Evolutionary conservation across 2,329 filamentous ascomycete genomes (phyloP).

Genomic region (Cercospora zeina): DNA sequence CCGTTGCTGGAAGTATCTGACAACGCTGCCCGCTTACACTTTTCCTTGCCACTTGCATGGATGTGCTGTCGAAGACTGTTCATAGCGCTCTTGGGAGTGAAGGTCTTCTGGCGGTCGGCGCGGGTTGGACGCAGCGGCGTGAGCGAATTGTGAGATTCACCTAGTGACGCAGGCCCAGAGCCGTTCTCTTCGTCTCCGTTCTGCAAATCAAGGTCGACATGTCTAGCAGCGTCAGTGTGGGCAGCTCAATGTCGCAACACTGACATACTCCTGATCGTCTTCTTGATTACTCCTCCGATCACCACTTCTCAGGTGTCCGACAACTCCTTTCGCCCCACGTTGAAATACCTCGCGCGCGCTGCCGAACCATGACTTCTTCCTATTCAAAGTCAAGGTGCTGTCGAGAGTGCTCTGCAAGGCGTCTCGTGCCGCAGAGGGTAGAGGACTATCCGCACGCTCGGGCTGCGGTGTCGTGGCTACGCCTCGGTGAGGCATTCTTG

Average conservation of each 20-base stretch:
- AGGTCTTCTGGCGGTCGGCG: conserved; percentile 21
- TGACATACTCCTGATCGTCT: conserved; percentile 13
- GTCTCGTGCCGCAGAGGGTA: conserved; percentile 24
- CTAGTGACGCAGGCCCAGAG: background rate
- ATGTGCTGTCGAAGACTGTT: conserved; percentile 28
- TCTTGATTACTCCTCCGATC: conserved; percentile 13
- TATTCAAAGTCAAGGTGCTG: conserved; percentile 25
- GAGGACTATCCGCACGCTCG: conserved; percentile 7
- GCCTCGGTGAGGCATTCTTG: conserved; percentile 18
- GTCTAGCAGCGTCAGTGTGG: background rate
- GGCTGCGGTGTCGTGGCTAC: conserved; percentile 18
- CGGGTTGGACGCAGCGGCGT: conserved; percentile 20
- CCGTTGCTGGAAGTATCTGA: conserved; percentile 17
- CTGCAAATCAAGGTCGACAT: background rate
- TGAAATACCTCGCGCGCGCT: conserved; percentile 26
- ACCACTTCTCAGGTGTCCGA: conserved; percentile 20
- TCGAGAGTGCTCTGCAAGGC: conserved; percentile 26
- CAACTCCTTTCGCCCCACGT: conserved; percentile 22
- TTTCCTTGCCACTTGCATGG: conserved; percentile 21
- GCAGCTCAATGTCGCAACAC: background rate
- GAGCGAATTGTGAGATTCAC: conserved; percentile 8
- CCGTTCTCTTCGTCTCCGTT: conserved; percentile 4
- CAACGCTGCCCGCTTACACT: conserved; percentile 23
- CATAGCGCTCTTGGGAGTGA: conserved; percentile 28
- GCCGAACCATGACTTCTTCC: conserved; percentile 31